These are phyloP conservation scores for Elsinoe necatrix DNA, from an alignment of 2,329 filamentous ascomycete genomes.

Conservation along the genomic window DNA sequence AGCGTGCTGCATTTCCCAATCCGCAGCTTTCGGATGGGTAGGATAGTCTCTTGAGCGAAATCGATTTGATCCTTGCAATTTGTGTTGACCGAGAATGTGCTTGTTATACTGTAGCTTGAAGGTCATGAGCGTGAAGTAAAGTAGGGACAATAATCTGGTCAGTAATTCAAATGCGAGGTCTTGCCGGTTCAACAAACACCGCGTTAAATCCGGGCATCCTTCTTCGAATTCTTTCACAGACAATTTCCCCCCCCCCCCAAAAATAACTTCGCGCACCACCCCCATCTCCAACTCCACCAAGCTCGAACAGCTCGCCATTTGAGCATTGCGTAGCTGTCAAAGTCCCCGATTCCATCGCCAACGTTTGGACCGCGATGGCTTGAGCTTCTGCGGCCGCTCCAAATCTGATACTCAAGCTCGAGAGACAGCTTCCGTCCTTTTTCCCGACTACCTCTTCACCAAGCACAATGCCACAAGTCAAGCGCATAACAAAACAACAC, in stretches of 20 bases:
- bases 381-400: background rate
- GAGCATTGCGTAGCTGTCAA: too few species aligned
- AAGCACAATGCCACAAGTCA: slow-evolving; percentile 11
- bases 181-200: too few species aligned
- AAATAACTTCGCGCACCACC: too few species aligned
- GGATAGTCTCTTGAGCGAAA: slow-evolving; percentile 8
- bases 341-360: too few species aligned
- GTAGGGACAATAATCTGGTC: too few species aligned
- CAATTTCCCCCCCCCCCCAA: too few species aligned
- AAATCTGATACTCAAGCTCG: background rate
- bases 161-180: too few species aligned
- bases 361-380: background rate
- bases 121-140: background rate
- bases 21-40: slow-evolving; percentile 10
- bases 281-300: too few species aligned
- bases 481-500: slow-evolving; percentile 13
- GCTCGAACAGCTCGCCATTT: too few species aligned
- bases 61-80: background rate
- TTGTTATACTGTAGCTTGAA: too few species aligned
- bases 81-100: background rate
- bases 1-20: slow-evolving; percentile 6
- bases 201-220: too few species aligned
- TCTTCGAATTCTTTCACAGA: too few species aligned
- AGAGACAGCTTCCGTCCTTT: background rate
- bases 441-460: background rate